Base-by-base conservation (phyloP, 106 monocot species). In the Phalaenopsis equestris region DNA sequence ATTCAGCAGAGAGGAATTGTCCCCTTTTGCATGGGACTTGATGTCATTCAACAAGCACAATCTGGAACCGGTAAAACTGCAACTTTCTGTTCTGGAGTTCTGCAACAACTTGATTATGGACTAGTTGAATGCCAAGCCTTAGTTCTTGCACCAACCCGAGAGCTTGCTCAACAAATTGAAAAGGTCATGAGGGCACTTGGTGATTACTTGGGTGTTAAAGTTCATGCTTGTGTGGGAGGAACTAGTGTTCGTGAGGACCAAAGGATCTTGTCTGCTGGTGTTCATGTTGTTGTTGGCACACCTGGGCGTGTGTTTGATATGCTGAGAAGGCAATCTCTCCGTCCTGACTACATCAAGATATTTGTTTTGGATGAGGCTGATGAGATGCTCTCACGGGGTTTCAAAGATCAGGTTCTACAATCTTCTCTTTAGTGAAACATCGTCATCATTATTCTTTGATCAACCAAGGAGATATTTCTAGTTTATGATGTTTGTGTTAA, bases 371-470 rank as follows among this genome's bases (percentile, higher is more conserved):
- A 91, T 84, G 91, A 91, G 58, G 91, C 91, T 61, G 91, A 91
- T 85, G 91, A 91, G 70, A 91, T 91, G 91, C 91, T 91, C 76
- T 91, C 91, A 73, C 84, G 91, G 48, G 91, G 91, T 64, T 91
- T 91, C 84, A 91, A 88, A 82, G 91, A 91, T 56, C 91, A 91
- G 88, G 91, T 91, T 17, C 24, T n/a, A n/a, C 21, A 21, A 19
- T 21, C 4, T 61, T 19, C 21, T 14, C 9, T 61, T 61, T 61
- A 5, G 21, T 7, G n/a, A 18, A 5, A 61, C 52, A 6, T 61
- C 21, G 19, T 61, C 21, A 21, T 21, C n/a, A 61, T 61, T n/a
- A 3, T 61, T 58, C 7, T 21, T 19, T 61, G 9, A 1, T 61
- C 58, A 61, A 61, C 21, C n/a, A 61, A 5, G 21, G 3, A 19